Evolutionary conservation across 2,329 filamentous ascomycete species (phyloP).

Genomic region (Ceratocystis alfenasii): DNA sequence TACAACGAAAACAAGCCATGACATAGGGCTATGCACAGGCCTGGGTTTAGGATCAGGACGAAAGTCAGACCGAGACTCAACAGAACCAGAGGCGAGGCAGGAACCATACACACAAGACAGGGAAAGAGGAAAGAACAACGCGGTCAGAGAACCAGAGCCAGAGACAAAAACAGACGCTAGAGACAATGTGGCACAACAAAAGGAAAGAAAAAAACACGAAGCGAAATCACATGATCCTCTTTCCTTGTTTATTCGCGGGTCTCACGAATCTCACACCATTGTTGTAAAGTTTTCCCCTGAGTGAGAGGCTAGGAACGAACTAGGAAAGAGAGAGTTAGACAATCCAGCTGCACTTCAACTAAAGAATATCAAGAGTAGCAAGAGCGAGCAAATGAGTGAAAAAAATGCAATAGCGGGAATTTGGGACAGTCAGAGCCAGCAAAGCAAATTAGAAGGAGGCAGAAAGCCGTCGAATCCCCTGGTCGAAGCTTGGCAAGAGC

Average conservation of each 20-base stretch:
- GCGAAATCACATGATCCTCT: slow-evolving; percentile 1
- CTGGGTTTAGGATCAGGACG: not conserved
- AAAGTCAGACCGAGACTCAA: not conserved
- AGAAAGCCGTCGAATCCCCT: slow-evolving; percentile 3
- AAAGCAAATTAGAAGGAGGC: slow-evolving; percentile 11
- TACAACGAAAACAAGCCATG: not conserved
- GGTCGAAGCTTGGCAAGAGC: not conserved
- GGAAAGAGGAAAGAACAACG: not conserved
- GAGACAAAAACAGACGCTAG: not conserved
- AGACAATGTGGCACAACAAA: not conserved
- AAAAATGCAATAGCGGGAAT: not conserved
- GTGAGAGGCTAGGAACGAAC: not conserved
- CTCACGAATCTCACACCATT: not conserved
- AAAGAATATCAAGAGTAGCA: not conserved
- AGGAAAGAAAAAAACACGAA: not conserved
- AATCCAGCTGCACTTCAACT: not conserved
- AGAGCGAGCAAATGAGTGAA: not conserved
- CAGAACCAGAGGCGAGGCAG: not conserved
- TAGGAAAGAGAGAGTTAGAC: not conserved
- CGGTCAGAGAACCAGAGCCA: not conserved
- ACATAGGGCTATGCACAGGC: slow-evolving; percentile 6
- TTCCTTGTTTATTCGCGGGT: not conserved
- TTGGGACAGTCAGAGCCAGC: not conserved
- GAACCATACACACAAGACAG: not conserved
- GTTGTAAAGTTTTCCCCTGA: not conserved